These are phyloP conservation scores for Tuber calosporum DNA, from an alignment of 495 filamentous ascomycete species.

Conservation along the genomic window DNA sequence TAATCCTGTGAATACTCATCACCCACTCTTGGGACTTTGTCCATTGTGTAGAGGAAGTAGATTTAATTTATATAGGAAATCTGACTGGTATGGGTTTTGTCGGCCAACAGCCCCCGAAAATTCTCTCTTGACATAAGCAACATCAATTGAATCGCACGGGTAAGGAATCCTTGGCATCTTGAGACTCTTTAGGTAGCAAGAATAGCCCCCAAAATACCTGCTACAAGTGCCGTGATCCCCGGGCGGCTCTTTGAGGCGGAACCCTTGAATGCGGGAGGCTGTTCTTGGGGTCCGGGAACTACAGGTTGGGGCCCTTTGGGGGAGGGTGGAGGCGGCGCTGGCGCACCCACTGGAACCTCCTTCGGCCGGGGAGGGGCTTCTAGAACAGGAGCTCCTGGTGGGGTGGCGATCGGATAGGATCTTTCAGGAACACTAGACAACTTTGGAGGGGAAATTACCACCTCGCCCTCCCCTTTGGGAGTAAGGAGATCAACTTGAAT, in stretches of 20 bases:
- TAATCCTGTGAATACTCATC: neutral
- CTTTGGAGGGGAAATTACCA: neutral
- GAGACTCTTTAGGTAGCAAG: neutral
- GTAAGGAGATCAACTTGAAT: conserved; percentile 2
- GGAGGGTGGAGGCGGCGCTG: conserved; percentile 5
- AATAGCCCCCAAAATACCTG: conserved; percentile 9
- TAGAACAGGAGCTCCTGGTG: neutral
- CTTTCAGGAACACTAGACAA: neutral
- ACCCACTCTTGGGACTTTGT: neutral
- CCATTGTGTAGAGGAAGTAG: neutral
- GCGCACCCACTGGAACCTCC: neutral
- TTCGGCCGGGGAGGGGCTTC: neutral
- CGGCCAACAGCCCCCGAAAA: neutral
- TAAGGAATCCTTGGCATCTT: neutral
- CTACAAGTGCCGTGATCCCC: conserved; percentile 11
- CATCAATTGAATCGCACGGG: neutral
- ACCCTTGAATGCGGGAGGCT: conserved; percentile 24
- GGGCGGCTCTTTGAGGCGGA: conserved; percentile 16
- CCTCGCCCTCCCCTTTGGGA: neutral
- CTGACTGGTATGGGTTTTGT: neutral
- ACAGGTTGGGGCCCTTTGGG: conserved; percentile 5
- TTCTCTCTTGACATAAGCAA: neutral
- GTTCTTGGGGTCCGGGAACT: conserved; percentile 11
- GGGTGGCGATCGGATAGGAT: neutral
- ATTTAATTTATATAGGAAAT: neutral